phyloP scores from a whole-genome alignment of 2,329 filamentous ascomycete genomes.

The Acarospora socialis region DNA sequence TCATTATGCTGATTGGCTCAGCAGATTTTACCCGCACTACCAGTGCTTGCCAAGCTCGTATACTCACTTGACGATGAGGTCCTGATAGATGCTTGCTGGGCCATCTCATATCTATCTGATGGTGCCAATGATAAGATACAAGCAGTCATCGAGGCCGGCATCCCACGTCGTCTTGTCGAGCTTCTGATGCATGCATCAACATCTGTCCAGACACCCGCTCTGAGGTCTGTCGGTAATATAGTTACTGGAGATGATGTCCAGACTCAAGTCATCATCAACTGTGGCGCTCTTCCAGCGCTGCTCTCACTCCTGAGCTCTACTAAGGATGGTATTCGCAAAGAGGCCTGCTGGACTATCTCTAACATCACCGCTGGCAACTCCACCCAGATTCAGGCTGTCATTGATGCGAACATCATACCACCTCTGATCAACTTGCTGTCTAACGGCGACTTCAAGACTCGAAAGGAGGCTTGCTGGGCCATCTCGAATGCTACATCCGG shows the following conservation, averaged over 20 bases:
- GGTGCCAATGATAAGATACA: constrained; percentile 99
- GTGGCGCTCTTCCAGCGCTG: constrained; percentile 81
- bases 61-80: constrained; percentile 98
- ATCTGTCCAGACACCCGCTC: constrained; percentile 91
- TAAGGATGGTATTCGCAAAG: constrained; percentile 98
- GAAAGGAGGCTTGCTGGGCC: constrained; percentile 98
- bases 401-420: constrained; percentile 93
- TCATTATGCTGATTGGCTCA: constrained; percentile 15
- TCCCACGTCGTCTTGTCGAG: constrained; percentile 89
- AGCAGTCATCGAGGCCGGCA: constrained; percentile 95
- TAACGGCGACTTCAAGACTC: constrained; percentile 96
- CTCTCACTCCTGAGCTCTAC: constrained; percentile 86
- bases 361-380: constrained; percentile 98
- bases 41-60: constrained; percentile 89
- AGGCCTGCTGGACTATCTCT: constrained; percentile 99
- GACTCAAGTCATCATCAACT: constrained; percentile 99
- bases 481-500: constrained; percentile 98
- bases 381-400: constrained; percentile 88
- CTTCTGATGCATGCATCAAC: constrained; percentile 96
- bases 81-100: constrained; percentile 97
- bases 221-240: constrained; percentile 96
- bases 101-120: constrained; percentile 95
- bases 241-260: constrained; percentile 97
- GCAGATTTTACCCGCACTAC: constrained; percentile 85
- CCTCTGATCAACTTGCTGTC: constrained; percentile 91